Base-by-base conservation (phyloP, 768 basidiomycete species). In the Boletus bicolor region DNA sequence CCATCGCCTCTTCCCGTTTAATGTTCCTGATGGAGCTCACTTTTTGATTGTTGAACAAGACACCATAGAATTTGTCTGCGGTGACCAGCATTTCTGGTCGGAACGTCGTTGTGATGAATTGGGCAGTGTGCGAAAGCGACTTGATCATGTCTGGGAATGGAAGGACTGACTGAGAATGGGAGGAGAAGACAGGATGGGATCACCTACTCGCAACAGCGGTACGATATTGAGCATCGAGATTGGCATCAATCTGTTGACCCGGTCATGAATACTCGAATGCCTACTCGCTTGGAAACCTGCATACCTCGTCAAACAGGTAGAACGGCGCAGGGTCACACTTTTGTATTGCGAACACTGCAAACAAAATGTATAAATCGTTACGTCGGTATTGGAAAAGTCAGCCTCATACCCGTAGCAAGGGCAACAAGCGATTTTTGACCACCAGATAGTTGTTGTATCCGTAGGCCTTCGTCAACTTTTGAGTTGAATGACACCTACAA, bases 281-380 rank as follows among this genome's bases (percentile, higher is more conserved):
- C 14, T 49, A 19, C 17, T 21, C 14, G 48, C 30, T 34, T 9
- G 8, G n/a, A 15, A 44, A 47, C 28, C 38, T 19, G 2, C 39
- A 9, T 57, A 87, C 88, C 78, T 98, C 97, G 68, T 99, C 97
- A 64, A 99, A 98, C n/a, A 99, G 79, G 72, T 98, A 98, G 77
- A 99, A 99, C 2, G 97, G 97, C 0, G 97, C 96, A 2, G 97
- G 97, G 66, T 99, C 97, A 68, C 96, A 98, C 73, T 97, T 98
- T 73, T 99, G 97, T 62, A 98, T 98, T 15, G 96, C 93, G 66
- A 99, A 98, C 26, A 99, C 95, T 91, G 65, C 1, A 32, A 45
- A 34, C n/a, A 12, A 17, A 42, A 21, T 32, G 9, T 9, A 48
- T 69, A 21, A 62, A 49, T 36, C 8, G 11, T 48, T 21, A 19